Base-by-base conservation (phyloP, 805 yeast species). In the Schwanniomyces vanrijiae region DNA sequence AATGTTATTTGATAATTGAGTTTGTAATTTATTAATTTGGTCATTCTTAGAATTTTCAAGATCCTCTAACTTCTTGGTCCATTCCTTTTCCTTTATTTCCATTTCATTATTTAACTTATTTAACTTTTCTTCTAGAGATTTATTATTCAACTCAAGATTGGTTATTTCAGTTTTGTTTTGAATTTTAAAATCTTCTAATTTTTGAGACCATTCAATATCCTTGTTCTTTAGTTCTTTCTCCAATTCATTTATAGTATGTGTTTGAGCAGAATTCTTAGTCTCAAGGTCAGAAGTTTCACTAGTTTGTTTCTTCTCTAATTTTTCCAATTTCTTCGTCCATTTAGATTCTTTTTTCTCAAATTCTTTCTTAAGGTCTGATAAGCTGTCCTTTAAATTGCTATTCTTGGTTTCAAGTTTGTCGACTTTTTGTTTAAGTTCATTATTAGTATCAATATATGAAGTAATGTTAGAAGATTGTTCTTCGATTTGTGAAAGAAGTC, bases 1-100 rank as follows among this genome's bases (percentile, higher is more conserved):
- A 3, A 31, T 16, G 19, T n/a, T 31, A 31, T 35, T 35, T 10
- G 24, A 11, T 18, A 33, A 34, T 34, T 48, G 34, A 16, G 28
- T 13, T 24, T 26, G 14, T 16, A 48, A 44, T 33, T 48, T 19
- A 2, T 13, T 29, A 18, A 40, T 34, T 5, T 9, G 18, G 18
- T 41, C 39, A 41, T 44, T 42, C 37, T 42, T 47, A 3, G 26
- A n/a, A 34, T 16, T 31, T 37, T 18, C 29, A 7, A 44, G 26
- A 5, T 44, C 20, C 13, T 40, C 44, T 4, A 40, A 40, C 34
- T 34, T 42, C 7, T 22, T 21, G 9, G 45, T 20, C 40, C 38
- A 37, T 13, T 18, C 8, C 9, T 24, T 19, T 19, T 33, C 37
- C 14, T 19, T 35, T 14, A 13, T 10, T 35, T 35, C 25, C 25